Conservation (phyloP, 2,329 filamentous ascomycete species). For the Pseudogymnoascus sp. region DNA sequence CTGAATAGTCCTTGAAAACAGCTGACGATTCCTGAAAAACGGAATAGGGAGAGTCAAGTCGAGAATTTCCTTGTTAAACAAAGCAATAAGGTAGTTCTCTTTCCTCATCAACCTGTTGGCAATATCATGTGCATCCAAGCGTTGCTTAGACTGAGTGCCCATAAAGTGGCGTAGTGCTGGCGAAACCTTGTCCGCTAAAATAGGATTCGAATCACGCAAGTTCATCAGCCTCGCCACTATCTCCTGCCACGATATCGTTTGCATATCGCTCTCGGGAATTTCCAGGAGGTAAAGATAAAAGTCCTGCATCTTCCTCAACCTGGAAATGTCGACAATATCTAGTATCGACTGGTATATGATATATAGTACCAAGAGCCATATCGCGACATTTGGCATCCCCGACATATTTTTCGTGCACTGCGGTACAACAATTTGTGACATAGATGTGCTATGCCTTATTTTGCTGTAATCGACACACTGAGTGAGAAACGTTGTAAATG, state of each 20-base stretch:
- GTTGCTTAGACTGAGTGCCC: slow-evolving; percentile 82
- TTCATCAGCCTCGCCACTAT: slow-evolving; percentile 63
- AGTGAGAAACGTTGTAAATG: slow-evolving; percentile 60
- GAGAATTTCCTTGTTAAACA: slow-evolving; percentile 94
- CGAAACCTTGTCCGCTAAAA: slow-evolving; percentile 56
- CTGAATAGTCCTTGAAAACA: slow-evolving; percentile 83
- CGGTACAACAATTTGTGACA: slow-evolving; percentile 48
- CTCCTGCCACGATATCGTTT: slow-evolving; percentile 68
- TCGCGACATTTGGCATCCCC: slow-evolving; percentile 31
- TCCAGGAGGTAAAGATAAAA: slow-evolving; percentile 64
- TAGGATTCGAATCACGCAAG: slow-evolving; percentile 60
- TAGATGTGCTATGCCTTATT: slow-evolving; percentile 46
- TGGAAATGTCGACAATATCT: slow-evolving; percentile 50
- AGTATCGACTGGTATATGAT: slow-evolving; percentile 55
- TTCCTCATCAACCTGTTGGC: slow-evolving; percentile 94
- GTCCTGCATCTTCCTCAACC: slow-evolving; percentile 57
- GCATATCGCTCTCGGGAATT: slow-evolving; percentile 62
- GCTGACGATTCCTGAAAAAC: slow-evolving; percentile 67
- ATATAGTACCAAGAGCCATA: slow-evolving; percentile 58
- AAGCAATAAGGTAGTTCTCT: slow-evolving; percentile 92
- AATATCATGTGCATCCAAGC: slow-evolving; percentile 93
- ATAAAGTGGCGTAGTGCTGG: slow-evolving; percentile 53
- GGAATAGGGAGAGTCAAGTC: slow-evolving; percentile 81
- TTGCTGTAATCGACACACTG: slow-evolving; percentile 62
- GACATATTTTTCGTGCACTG: slow-evolving; percentile 45